phyloP scores from a whole-genome alignment of 768 basidiomycete species.

The Leccinellum luteum region DNA sequence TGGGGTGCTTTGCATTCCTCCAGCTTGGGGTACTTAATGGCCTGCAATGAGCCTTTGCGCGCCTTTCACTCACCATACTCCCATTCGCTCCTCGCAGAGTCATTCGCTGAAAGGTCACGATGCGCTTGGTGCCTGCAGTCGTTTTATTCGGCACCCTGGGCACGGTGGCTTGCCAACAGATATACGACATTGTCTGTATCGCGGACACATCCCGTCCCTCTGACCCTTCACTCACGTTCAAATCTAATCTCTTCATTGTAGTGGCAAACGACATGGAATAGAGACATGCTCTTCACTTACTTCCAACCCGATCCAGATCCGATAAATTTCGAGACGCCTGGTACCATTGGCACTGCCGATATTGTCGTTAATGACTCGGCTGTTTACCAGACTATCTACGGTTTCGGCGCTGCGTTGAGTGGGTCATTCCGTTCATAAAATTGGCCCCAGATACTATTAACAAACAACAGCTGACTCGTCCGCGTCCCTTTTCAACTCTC shows the following conservation, averaged over 20 bases:
- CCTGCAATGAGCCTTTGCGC: neutral
- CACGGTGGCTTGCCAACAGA: conserved; percentile 44
- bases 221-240: conserved; percentile 2
- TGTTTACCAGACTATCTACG: conserved; percentile 60
- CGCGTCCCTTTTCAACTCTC: conserved; percentile 53
- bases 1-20: conserved; percentile 3
- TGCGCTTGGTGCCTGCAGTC: conserved; percentile 17
- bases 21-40: conserved; percentile 17
- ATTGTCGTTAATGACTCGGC: conserved; percentile 56
- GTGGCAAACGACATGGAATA: conserved; percentile 55
- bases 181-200: conserved; percentile 49
- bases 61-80: conserved; percentile 2
- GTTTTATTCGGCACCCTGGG: conserved; percentile 19
- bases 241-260: conserved; percentile 17
- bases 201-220: neutral
- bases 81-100: neutral
- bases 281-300: conserved; percentile 29
- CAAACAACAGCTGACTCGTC: conserved; percentile 62
- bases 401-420: conserved; percentile 71
- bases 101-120: conserved; percentile 1
- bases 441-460: conserved; percentile 1
- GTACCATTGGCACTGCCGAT: conserved; percentile 55
- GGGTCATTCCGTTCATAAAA: conserved; percentile 10
- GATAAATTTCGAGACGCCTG: conserved; percentile 40
- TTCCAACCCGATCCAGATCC: conserved; percentile 29